Base-by-base conservation (phyloP, 2,329 filamentous ascomycete genomes). In the Beauveria pseudobassiana region DNA sequence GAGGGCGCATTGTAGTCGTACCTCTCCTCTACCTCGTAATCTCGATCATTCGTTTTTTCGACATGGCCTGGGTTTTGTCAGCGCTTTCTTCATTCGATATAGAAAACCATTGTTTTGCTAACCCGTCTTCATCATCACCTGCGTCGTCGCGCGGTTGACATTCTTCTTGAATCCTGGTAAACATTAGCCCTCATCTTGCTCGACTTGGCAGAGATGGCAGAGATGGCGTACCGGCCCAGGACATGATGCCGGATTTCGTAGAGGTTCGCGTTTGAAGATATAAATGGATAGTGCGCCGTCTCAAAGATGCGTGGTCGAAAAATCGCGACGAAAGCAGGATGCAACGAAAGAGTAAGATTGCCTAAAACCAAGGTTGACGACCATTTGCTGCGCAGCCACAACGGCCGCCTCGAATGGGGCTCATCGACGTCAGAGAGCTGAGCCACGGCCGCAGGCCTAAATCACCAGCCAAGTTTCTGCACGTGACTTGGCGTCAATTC, bases 51-150 rank as follows among this genome's bases (percentile, higher is more conserved):
- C 28, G 95, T 99, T 79, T 95, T 93, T 78, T 99, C 95, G 70
- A 99, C 96, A 80, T 98, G 95, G 64, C 95, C 91, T 86, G 68
- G 8, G 51, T 3, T 18, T 28, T 28, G 45, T 71, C 34, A 71
- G 66, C 54, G 38, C 20, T 22, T 5, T 1, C 20, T 8, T 16
- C 28, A 28, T 20, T 30, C n/a, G 2, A 2, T 14, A 22, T 34
- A 9, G 10, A 50, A 20, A 18, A 26, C 18, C 16, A 12, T 49
- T 24, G 18, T 14, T 9, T 16, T 42, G 70, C 81, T 66, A 75
- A 90, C 88, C 91, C 62, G 93, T 96, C 84, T 99, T 99, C 93
- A 99, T 98, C 91, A 99, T 97, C 65, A 98, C 93, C 87, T 97
- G 93, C 79, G 96, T 99, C 77, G 93, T 97, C 71, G 93, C 93